Evolutionary conservation across 2,329 filamentous ascomycete species (phyloP), one percentile per base, ranked within the genome.

Genomic region (Beauveria australis): DNA sequence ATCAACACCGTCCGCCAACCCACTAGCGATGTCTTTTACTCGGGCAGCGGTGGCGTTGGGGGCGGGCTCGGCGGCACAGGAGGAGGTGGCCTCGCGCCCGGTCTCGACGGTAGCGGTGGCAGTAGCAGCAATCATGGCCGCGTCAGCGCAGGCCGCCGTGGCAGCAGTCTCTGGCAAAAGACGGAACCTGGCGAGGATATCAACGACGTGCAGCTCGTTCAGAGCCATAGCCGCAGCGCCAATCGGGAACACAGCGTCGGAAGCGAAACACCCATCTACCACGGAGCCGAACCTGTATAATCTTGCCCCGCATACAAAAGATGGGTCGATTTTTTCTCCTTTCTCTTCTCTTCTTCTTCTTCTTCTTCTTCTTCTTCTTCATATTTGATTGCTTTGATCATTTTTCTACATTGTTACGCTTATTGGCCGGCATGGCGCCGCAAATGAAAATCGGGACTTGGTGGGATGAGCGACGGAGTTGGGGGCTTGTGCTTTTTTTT

Each of bases 1-100:
- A 71, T 75, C 5, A 67, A 72, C 40, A 70, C 68, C 18, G 56
- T 66, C 49, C 62, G 60, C 28, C 62, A 56, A 33, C 40, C 49
- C 10, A 46, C 37, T 10, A 61, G 53, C 47, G 60, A 55, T 12
- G 48, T 55, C 26, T 61, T 61, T 19, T 51, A 49, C 46, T 55
- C 52, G 24, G 59, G 49, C 26, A 44, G 59, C 28, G 44, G 16
- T 24, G 51, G 51, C 19, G 24, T 12, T 12, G 51, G 43, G 4
- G 46, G 30, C 22, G 47, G 41, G 37, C 16, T 37, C 18, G n/a
- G 14, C 30, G 44, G 33, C 33, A 14, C 12, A 16, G 33, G 33
- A 37, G 33, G 33, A 37, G 33, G 33, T 14, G 33, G 33, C 3
- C 18, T 18, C 9, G 6, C 26, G 3, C 19, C 22, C 22, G 33